Evolutionary conservation across 208 protist genomes (phyloP), one percentile per base, ranked within the genome.

Genomic region (Trypanosomatidae sp.): DNA sequence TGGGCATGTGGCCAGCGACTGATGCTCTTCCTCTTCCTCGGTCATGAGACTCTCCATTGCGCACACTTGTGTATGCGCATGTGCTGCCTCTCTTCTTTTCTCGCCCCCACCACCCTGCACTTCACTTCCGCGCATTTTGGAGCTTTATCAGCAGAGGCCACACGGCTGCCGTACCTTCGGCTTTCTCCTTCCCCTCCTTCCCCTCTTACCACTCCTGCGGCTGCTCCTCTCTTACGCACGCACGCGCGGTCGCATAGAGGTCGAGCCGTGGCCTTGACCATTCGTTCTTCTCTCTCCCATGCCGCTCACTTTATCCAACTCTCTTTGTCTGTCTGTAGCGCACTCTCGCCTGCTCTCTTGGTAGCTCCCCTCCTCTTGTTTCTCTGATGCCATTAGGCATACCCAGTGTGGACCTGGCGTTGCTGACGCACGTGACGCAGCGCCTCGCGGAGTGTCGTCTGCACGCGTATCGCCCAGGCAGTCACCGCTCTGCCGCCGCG

Each of bases 401-500:
- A 6, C 77, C 91, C 2, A 78, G 81, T 5, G 70, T 65, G 3
- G 91, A 95, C 78, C 74, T 91, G 9, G 71, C 62, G 6, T 84
- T 95, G 28, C 85, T 95, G 0, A 36, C 64, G 47, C 70, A 73
- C 66, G 74, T 92, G 4, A 74, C 74, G 2, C 70, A 49, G 1
- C 73, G 74, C 7, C 66, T 95, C 58, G 15, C 49, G 39, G 82
- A 84, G 66, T 78, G 78, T 8, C 75, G 80, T 2, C 79, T 95
- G 25, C 69, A 87, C 62, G 81, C 80, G 17, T 95, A 93, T 72
- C 25, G 60, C 46, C 91, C 91, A 1, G 85, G 86, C 41, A 7
- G 36, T 2, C 75, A 58, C 41, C 88, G 91, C 59, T 78, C 79
- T 36, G 80, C 88, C 47, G 69, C 73, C 2, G 91, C 88, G 15